Conservation (phyloP, 345 rosid species). For the Firmiana major region DNA sequence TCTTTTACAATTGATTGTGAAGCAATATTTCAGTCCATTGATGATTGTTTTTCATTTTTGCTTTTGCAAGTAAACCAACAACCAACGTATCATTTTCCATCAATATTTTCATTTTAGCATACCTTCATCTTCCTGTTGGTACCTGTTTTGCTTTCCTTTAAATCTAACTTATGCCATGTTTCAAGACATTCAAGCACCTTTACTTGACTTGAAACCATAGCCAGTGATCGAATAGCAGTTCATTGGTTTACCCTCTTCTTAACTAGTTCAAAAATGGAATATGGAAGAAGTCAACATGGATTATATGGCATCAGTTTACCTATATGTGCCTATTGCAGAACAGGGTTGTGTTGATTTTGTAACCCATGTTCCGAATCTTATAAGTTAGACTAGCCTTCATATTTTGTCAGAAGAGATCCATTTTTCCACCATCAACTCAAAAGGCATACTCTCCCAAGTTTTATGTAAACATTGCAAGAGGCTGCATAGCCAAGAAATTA, state of each 20-base stretch:
- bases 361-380: conserved; percentile 16
- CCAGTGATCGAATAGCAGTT: neutral
- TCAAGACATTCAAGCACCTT: neutral
- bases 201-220: no score
- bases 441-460: conserved; percentile 1
- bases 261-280: neutral
- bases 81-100: neutral
- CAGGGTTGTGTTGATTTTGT: conserved; percentile 4
- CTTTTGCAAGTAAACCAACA: no score
- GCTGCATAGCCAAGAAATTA: neutral
- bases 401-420: neutral
- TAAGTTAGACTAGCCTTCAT: neutral
- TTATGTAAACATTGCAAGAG: neutral
- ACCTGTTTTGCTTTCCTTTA: neutral
- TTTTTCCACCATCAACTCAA: conserved; percentile 6
- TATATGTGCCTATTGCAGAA: neutral
- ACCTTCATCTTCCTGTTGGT: neutral
- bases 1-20: neutral
- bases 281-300: neutral
- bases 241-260: neutral
- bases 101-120: neutral
- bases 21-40: neutral
- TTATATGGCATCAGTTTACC: neutral
- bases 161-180: no score
- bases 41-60: neutral